phyloP scores from a whole-genome alignment of 176 grass and related monocot species.

The Triticum dicoccoides region DNA sequence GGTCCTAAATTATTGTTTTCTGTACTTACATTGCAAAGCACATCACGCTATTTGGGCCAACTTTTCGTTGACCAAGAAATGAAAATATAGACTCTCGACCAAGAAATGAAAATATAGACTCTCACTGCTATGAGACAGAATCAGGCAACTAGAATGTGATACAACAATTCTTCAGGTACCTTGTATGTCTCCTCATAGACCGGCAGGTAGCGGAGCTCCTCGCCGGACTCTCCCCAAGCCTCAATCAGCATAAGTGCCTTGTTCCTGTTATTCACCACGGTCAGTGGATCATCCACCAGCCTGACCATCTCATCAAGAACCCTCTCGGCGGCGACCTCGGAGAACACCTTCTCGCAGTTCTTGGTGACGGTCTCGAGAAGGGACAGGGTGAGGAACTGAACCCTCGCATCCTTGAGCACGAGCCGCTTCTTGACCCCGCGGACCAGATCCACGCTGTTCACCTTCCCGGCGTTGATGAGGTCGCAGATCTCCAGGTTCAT shows the following conservation, averaged over 20 bases:
- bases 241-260: slow-evolving; percentile 81
- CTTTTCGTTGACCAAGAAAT: neutral
- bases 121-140: neutral
- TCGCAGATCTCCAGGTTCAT: slow-evolving; percentile 81
- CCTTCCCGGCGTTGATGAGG: slow-evolving; percentile 69
- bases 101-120: too few relatives aligned
- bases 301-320: slow-evolving; percentile 92
- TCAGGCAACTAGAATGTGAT: neutral
- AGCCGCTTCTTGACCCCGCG: slow-evolving; percentile 80
- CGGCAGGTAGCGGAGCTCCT: slow-evolving; percentile 86
- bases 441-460: slow-evolving; percentile 69
- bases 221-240: slow-evolving; percentile 84
- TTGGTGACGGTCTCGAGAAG: slow-evolving; percentile 88
- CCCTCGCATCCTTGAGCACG: slow-evolving; percentile 75
- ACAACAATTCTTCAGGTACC: slow-evolving; percentile 20
- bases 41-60: neutral
- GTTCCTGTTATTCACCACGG: slow-evolving; percentile 81
- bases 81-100: too few relatives aligned
- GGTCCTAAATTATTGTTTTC: too few relatives aligned
- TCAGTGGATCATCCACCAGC: slow-evolving; percentile 88
- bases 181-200: slow-evolving; percentile 96
- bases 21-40: neutral
- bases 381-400: slow-evolving; percentile 72
- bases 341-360: slow-evolving; percentile 93
- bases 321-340: slow-evolving; percentile 77